Evolutionary conservation across 106 monocot genomes (phyloP), one percentile per base, ranked within the genome.

Genomic region (Posidonia australis): DNA sequence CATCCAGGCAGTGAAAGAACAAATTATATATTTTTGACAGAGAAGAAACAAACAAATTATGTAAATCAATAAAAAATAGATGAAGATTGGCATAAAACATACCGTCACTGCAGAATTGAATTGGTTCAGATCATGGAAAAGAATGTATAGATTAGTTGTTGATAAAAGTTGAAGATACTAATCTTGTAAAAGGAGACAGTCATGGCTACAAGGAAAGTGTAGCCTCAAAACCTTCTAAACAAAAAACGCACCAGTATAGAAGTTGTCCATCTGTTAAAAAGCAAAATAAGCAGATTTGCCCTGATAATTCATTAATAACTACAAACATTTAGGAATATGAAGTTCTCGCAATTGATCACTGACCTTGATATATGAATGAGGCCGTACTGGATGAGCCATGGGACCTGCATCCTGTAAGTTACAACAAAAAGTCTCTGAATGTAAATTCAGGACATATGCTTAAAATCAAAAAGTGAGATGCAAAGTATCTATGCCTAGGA

Each of bases 291-390:
- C 22, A 47, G 13, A 17, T 10, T 45, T 1, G 25, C 6, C 3
- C 24, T 42, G 44, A 64, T 21, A 44, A 21, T 61, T 61, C 42
- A 24, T 41, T 29, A 7, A 36, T 22, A 47, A 25, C 1, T 31
- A 28, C 16, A 17, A 21, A 24, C 42, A 46, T 67, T 72, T 25
- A 31, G 19, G 1, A 26, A 53, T 42, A 52, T 31, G 55, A 21
- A 72, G 65, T 13, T 44, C 5, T 11, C 1, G 17, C 21, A 46
- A 74, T 49, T 36, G 55, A 21, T 67, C 54, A 26, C 6, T 12
- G 63, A 91, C 96, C 96, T 98, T 98, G 26, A 98, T 98, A 60
- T 98, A 98, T 47, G 96, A 98, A 76, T 98, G 96, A 31, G 96
- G 96, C 0, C 96, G 96, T 62, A 98, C 79, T 67, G 96, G 96